These are phyloP conservation scores for Lycium barbarum DNA, from an alignment of 257 asterid species.

Conservation along the genomic window DNA sequence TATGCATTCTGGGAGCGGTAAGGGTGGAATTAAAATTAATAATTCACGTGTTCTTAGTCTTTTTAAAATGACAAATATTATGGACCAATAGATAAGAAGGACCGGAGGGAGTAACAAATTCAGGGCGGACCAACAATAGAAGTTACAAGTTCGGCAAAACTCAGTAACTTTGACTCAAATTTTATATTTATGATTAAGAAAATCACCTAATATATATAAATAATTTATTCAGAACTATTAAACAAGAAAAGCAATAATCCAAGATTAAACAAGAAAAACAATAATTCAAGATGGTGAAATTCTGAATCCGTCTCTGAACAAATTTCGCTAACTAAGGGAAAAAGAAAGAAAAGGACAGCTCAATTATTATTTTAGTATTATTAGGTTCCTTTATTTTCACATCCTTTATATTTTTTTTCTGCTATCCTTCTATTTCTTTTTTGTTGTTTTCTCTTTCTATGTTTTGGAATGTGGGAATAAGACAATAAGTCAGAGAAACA, in stretches of 20 bases:
- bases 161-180: not conserved
- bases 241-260: not conserved
- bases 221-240: not conserved
- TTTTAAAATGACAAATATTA: not conserved
- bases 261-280: not conserved
- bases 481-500: not conserved
- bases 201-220: not conserved
- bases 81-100: not conserved
- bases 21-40: too few species aligned
- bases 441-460: not conserved
- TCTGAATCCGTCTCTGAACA: not conserved
- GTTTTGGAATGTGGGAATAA: slow-evolving; percentile 26
- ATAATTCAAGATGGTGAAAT: not conserved
- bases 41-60: too few species aligned
- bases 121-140: not conserved
- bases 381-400: not conserved
- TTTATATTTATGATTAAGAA: not conserved
- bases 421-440: not conserved
- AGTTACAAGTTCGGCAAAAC: not conserved
- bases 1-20: not conserved
- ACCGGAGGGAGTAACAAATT: not conserved
- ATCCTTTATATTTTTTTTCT: not conserved
- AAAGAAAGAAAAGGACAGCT: not conserved
- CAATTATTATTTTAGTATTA: not conserved
- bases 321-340: not conserved